These are phyloP conservation scores for Lactarius quietus DNA, from an alignment of 768 basidiomycete genomes.

Conservation along the genomic window DNA sequence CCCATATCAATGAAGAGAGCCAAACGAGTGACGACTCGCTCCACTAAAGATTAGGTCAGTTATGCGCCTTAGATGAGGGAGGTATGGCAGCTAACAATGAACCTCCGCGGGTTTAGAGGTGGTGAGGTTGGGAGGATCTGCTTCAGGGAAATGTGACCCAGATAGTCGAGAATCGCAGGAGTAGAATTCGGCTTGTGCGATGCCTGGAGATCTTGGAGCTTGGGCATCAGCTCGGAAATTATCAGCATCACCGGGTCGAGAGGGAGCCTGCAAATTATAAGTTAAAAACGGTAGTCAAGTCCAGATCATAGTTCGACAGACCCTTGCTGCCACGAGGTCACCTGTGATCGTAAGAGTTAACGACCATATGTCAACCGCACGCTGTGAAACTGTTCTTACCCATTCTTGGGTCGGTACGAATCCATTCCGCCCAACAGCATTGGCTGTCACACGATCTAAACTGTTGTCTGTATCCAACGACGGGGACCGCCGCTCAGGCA, in stretches of 20 bases:
- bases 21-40: constrained; percentile 88
- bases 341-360: constrained; percentile 40
- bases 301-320: constrained; percentile 34
- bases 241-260: constrained; percentile 83
- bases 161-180: constrained; percentile 67
- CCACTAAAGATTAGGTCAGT: constrained; percentile 55
- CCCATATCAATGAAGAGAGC: constrained; percentile 94
- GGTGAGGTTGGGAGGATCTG: constrained; percentile 73
- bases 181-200: constrained; percentile 60
- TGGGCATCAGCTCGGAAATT: constrained; percentile 85
- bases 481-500: constrained; percentile 68
- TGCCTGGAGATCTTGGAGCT: constrained; percentile 75
- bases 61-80: constrained; percentile 12
- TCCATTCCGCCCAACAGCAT: constrained; percentile 79
- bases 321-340: constrained; percentile 97
- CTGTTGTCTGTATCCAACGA: constrained; percentile 49
- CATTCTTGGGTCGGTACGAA: constrained; percentile 97
- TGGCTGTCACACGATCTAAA: constrained; percentile 61
- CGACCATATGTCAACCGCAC: neutral
- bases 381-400: constrained; percentile 48
- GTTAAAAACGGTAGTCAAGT: neutral
- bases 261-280: constrained; percentile 56
- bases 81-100: constrained; percentile 52
- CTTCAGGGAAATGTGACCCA: constrained; percentile 63
- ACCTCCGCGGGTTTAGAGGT: constrained; percentile 63